Evolutionary conservation across 169 alveolate genomes (phyloP).

Genomic region (Eimeria tenella): DNA sequence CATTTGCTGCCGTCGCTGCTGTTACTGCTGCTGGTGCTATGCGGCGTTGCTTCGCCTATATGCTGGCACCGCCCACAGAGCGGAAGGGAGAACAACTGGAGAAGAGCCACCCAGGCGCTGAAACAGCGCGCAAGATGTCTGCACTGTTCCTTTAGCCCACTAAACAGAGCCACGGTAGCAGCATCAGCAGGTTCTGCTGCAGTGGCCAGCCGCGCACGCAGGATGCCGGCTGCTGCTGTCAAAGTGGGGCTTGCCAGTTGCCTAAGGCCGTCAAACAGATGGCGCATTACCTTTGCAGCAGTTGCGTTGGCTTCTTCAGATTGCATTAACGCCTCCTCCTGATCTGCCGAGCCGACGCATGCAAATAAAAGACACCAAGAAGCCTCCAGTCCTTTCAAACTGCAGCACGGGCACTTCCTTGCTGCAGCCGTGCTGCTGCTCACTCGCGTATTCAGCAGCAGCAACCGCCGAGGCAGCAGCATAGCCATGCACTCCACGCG

Average conservation of each 20-base stretch:
- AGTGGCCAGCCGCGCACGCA: background rate
- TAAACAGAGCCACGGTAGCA: background rate
- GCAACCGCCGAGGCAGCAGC: conserved; percentile 50
- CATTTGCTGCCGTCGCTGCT: background rate
- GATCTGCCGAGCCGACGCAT: background rate
- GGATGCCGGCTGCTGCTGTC: background rate
- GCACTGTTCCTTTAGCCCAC: conserved; percentile 13
- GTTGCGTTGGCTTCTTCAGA: background rate
- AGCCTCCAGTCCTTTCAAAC: background rate
- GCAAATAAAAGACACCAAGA: conserved; percentile 29
- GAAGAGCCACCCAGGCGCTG: conserved; percentile 37
- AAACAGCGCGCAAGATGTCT: conserved; percentile 59
- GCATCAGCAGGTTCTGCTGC: background rate
- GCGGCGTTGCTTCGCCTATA: background rate
- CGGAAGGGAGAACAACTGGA: conserved; percentile 6
- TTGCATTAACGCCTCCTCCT: background rate
- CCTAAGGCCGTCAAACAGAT: conserved; percentile 1
- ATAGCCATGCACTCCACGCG: conserved; percentile 24
- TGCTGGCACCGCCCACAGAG: conserved; percentile 20
- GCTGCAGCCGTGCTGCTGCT: background rate
- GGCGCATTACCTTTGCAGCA: conserved; percentile 17
- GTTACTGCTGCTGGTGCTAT: background rate
- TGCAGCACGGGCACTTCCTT: conserved; percentile 38
- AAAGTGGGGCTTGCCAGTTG: background rate
- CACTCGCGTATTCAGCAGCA: background rate